phyloP scores from a whole-genome alignment of 352 stramenopile species.

The Phytophthora pini region DNA sequence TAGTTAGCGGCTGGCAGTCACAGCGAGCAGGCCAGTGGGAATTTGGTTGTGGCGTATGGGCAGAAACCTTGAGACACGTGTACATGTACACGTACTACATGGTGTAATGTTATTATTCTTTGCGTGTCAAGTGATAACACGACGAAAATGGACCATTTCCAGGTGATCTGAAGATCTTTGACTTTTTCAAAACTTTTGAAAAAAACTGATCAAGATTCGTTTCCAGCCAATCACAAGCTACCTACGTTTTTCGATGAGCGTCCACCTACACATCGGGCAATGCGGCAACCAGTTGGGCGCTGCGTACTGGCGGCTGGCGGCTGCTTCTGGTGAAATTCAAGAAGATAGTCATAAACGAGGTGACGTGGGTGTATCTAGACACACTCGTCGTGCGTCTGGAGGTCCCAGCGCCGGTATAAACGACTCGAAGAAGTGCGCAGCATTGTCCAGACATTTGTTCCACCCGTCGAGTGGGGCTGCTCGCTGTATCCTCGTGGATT shows the following conservation, averaged over 20 bases:
- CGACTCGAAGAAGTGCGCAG: slow-evolving; percentile 4
- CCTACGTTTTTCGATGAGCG: slow-evolving; percentile 46
- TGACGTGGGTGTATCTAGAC: neutral
- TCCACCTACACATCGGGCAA: slow-evolving; percentile 75
- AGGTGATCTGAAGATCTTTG: too few relatives aligned
- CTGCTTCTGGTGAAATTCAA: slow-evolving; percentile 6
- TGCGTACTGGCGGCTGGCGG: slow-evolving; percentile 69
- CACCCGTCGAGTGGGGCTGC: slow-evolving; percentile 48
- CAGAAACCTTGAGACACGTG: too few relatives aligned
- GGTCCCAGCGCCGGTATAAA: slow-evolving; percentile 1
- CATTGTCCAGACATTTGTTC: slow-evolving; percentile 55
- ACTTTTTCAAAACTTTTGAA: too few relatives aligned
- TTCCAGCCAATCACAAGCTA: slow-evolving; percentile 17
- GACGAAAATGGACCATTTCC: too few relatives aligned
- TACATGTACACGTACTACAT: too few relatives aligned
- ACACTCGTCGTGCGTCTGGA: slow-evolving; percentile 8
- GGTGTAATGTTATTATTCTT: too few relatives aligned
- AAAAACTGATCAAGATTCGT: neutral
- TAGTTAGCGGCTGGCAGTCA: too few relatives aligned
- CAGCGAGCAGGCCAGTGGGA: too few relatives aligned
- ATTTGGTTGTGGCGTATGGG: too few relatives aligned
- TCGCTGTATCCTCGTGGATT: slow-evolving; percentile 80
- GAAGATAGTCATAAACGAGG: neutral
- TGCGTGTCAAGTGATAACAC: too few relatives aligned
- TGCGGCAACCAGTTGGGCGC: slow-evolving; percentile 81